A percentile compares a stretch with the other conserved stretches of the same genome.
Conservation (phyloP, 1,284 basidiomycete species). For the Pseudozyma sp. region DNA sequence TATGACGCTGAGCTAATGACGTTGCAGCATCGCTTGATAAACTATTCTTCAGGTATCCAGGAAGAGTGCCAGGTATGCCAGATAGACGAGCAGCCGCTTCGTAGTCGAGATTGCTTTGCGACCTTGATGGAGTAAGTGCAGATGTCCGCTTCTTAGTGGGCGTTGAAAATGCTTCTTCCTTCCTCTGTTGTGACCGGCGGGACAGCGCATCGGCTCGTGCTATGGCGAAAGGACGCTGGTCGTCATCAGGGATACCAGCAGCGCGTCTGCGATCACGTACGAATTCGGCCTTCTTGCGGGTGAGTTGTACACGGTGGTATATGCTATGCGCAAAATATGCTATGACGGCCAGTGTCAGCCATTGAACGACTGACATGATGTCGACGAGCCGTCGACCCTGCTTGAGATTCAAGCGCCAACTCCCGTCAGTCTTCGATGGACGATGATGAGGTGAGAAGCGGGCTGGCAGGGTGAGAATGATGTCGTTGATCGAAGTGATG, state of each 20-base stretch:
- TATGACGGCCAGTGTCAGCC: constrained; percentile 25
- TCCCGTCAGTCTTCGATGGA: not conserved
- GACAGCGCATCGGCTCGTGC: constrained; percentile 46
- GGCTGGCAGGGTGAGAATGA: not conserved
- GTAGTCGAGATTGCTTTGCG: constrained; percentile 19
- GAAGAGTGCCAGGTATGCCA: constrained; percentile 42
- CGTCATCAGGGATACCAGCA: constrained; percentile 57
- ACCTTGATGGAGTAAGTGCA: constrained; percentile 3
- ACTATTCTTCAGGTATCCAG: constrained; percentile 38
- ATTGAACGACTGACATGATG: constrained; percentile 32
- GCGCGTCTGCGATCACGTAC: constrained; percentile 47
- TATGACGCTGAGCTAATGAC: not conserved
- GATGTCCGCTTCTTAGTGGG: constrained; percentile 21
- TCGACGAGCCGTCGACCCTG: not conserved
- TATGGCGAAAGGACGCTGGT: constrained; percentile 47
- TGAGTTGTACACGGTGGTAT: constrained; percentile 27
- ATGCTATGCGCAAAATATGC: constrained; percentile 19
- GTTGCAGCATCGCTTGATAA: not conserved
- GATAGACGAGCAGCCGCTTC: constrained; percentile 32
- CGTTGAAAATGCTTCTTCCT: constrained; percentile 17
- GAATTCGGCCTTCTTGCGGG: constrained; percentile 45
- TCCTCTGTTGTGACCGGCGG: constrained; percentile 24
- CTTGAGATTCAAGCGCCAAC: no score
- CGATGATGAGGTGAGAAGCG: not conserved
- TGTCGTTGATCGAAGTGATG: not conserved